Evolutionary conservation across 106 monocot genomes (phyloP).

Genomic region (Platanthera guangdongensis): DNA sequence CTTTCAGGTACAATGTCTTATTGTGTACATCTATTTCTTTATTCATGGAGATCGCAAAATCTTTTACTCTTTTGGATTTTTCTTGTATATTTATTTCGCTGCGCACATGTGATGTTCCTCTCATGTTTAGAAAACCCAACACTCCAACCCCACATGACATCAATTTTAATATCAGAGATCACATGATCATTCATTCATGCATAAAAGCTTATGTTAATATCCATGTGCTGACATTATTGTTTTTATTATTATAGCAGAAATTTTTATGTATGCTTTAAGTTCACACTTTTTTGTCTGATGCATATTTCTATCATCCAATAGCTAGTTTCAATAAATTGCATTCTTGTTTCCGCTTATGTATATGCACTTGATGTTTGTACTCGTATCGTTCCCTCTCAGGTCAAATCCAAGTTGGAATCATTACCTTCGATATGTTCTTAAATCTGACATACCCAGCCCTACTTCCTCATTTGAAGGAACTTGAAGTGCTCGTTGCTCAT

Average conservation of each 20-base stretch:
- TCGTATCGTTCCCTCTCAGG: slow-evolving; percentile 36
- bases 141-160: no score
- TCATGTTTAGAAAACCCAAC: no score
- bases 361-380: background rate
- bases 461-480: slow-evolving; percentile 46
- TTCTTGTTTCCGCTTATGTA: background rate
- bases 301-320: background rate
- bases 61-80: no score
- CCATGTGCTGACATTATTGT: background rate
- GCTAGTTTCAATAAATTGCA: background rate
- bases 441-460: slow-evolving; percentile 54
- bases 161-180: no score
- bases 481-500: slow-evolving; percentile 53
- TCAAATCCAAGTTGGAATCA: slow-evolving; percentile 55
- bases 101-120: no score
- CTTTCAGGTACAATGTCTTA: no score
- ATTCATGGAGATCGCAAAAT: no score
- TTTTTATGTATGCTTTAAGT: background rate
- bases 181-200: no score
- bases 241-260: background rate
- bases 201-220: background rate
- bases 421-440: slow-evolving; percentile 75
- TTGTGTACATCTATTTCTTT: no score
- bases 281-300: background rate
- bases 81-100: no score